These are phyloP conservation scores for Venturia pyrina DNA, from an alignment of 2,329 filamentous ascomycete genomes.

Conservation along the genomic window DNA sequence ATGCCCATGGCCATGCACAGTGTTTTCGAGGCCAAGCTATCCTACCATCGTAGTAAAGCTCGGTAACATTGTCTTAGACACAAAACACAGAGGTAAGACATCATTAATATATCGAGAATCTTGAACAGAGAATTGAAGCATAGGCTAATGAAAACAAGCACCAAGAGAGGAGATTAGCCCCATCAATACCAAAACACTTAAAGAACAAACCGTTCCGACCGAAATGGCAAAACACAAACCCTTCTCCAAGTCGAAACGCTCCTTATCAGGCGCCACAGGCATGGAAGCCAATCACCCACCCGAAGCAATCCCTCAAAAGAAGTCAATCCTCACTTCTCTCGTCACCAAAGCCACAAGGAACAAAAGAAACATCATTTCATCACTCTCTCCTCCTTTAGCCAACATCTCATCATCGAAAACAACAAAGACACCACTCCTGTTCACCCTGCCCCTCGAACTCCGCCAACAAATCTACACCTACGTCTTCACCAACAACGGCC, in stretches of 20 bases:
- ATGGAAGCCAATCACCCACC: not conserved
- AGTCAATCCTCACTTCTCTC: not conserved
- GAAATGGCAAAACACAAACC: not conserved
- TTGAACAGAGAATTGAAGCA: not conserved
- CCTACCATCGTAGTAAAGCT: not conserved
- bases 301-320: not conserved
- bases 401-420: not conserved
- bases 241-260: not conserved
- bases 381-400: not conserved
- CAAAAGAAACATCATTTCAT: not conserved
- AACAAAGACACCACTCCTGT: not conserved
- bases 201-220: not conserved
- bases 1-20: not conserved
- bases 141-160: not conserved
- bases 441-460: slow-evolving; percentile 5
- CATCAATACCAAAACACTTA: not conserved
- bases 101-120: not conserved
- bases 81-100: not conserved
- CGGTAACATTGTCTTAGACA: not conserved
- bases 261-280: not conserved
- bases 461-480: slow-evolving; percentile 8
- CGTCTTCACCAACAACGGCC: slow-evolving; percentile 1
- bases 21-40: not conserved
- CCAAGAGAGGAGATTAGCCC: not conserved
- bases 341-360: not conserved